Percentiles rank a stretch among this genome's conserved stretches.
These are phyloP conservation scores for Saxophila tyrrhenica DNA, from an alignment of 495 filamentous ascomycete species.

Conservation along the genomic window DNA sequence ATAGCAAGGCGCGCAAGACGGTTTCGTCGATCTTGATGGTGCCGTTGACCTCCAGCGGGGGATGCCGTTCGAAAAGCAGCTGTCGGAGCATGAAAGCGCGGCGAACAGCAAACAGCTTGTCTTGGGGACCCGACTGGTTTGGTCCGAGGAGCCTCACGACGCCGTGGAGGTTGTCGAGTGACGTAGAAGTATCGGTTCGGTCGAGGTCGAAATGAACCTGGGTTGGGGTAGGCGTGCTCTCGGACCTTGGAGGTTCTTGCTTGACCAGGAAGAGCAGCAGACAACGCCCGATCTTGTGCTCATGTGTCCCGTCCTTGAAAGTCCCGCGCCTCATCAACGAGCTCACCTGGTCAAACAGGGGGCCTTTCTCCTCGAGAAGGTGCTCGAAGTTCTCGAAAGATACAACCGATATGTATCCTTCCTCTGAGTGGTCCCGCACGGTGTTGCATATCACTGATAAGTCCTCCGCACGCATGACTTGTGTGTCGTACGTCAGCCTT, in stretches of 20 bases:
- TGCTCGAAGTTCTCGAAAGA: slow-evolving; percentile 19
- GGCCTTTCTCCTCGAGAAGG: slow-evolving; percentile 1
- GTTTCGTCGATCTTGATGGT: slow-evolving; percentile 18
- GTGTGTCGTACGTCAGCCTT: slow-evolving; percentile 14
- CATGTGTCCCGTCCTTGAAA: slow-evolving; percentile 16
- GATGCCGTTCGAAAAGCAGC: slow-evolving; percentile 9
- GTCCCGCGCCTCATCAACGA: slow-evolving; percentile 14
- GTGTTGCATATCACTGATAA: slow-evolving; percentile 10
- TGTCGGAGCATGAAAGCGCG: slow-evolving; percentile 19
- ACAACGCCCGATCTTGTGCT: slow-evolving; percentile 3
- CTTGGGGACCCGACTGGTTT: slow-evolving; percentile 4
- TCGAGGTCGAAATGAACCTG: not conserved
- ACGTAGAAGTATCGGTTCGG: too few relatives aligned
- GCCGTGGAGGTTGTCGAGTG: slow-evolving; percentile 17
- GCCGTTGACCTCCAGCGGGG: slow-evolving; percentile 14
- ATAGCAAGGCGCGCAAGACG: slow-evolving; percentile 18
- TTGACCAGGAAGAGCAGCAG: slow-evolving; percentile 19
- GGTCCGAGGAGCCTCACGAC: slow-evolving; percentile 4
- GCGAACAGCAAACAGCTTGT: slow-evolving; percentile 14
- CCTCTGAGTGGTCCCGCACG: slow-evolving; percentile 13
- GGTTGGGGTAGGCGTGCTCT: slow-evolving; percentile 6
- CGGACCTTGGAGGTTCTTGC: slow-evolving; percentile 3
- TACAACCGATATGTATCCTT: slow-evolving; percentile 10
- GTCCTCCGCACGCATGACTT: slow-evolving; percentile 1
- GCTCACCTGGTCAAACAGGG: slow-evolving; percentile 8